Conservation (phyloP, 2,329 filamentous ascomycete species). For the Claviceps maximensis region DNA sequence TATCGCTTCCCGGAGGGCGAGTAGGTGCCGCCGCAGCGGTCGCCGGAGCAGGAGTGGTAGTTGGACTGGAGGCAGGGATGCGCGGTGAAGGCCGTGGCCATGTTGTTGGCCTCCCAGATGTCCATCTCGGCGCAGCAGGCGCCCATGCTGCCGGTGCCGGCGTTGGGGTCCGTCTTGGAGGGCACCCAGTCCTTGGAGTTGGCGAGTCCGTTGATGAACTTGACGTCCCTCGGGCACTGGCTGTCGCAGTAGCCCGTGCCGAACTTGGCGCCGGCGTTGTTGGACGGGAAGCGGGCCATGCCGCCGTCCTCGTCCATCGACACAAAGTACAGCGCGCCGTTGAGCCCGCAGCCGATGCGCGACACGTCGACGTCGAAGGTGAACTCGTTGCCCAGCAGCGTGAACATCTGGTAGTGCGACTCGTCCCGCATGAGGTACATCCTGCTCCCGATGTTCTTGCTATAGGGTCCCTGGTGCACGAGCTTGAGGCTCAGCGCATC, state of each 20-base stretch:
- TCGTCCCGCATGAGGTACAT: not conserved
- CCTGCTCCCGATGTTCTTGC: not conserved
- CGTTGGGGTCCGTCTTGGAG: constrained; percentile 39
- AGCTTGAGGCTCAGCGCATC: not conserved
- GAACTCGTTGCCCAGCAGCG: not conserved
- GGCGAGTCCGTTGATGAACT: not conserved
- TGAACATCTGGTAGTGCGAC: not conserved
- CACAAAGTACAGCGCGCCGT: constrained; percentile 57
- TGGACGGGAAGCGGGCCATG: constrained; percentile 33
- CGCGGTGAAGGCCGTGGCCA: constrained; percentile 51
- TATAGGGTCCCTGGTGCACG: not conserved
- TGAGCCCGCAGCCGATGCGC: constrained; percentile 53
- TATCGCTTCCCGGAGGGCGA: constrained; percentile 34
- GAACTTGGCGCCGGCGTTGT: constrained; percentile 42
- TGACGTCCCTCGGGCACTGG: constrained; percentile 35
- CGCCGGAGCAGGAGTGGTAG: constrained; percentile 36
- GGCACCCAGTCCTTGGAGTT: constrained; percentile 37
- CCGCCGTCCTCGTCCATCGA: constrained; percentile 48
- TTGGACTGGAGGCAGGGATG: constrained; percentile 45
- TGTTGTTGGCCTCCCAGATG: constrained; percentile 51
- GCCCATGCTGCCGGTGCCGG: constrained; percentile 37
- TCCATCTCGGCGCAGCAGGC: constrained; percentile 53
- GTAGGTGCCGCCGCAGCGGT: constrained; percentile 41
- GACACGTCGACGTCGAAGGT: constrained; percentile 35
- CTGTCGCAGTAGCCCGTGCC: constrained; percentile 44